Evolutionary conservation across 2,329 filamentous ascomycete genomes (phyloP), one percentile per base, ranked within the genome.

Genomic region (Alternaria alternata): DNA sequence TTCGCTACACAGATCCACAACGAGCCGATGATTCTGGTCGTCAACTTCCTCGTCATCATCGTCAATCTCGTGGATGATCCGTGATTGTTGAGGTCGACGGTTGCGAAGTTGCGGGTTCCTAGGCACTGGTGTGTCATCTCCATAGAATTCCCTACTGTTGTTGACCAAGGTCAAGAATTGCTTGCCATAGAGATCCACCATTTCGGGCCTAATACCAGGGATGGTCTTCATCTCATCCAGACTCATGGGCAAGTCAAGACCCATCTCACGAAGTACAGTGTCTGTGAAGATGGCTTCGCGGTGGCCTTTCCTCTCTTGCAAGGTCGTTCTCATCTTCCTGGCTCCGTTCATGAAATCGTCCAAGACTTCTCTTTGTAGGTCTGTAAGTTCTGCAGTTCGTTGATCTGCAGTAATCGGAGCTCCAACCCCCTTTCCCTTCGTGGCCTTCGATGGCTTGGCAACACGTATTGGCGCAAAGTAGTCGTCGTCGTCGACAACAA

Each of bases 241-340:
- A 8, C 82, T 87, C 7, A 81, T 83, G 1, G 91, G 91, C 82
- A 91, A 90, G 34, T 83, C 78, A 51, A 93, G 87, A 12, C 87
- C 89, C 90, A 95, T 94, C 66, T 90, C 86, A 36, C 89, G 87
- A 51, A 93, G 84, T 14, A 92, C 84, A 22, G 83, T 83, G 61
- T 93, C 89, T 0, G 87, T 88, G 73, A 95, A 95, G 0, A 84
- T 83, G 4, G 85, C 83, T 22, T 82, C 81, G 8, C 86, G 84
- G 32, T 90, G 77, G 5, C 82, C 81, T 51, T 86, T 86, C 24
- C 82, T 81, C 63, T 87, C 86, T 67, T 89, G 85, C 24, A 94
- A 81, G 1, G 83, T 80, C 67, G 89, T 86, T 67, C 90, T 87
- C 16, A 87, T 56, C 20, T 78, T 77, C 68, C 86, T 88, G 1